Conservation (phyloP, 768 basidiomycete genomes). For the Kwoniella dendrophila region DNA sequence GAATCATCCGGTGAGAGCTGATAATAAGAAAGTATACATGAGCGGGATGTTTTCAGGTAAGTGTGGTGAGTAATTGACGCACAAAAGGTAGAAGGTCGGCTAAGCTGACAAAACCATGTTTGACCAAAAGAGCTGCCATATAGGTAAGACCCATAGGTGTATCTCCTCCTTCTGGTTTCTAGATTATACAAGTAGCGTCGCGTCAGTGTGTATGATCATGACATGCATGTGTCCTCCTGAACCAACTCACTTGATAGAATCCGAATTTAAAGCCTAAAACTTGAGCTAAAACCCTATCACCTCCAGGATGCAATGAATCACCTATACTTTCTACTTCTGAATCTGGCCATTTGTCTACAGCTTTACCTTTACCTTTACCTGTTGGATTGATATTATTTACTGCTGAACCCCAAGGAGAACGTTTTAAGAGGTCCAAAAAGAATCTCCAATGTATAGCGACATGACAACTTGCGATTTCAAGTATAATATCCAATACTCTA, state of each 20-base stretch:
- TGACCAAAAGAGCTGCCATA: constrained; percentile 81
- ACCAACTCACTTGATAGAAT: constrained; percentile 74
- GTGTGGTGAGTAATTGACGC: constrained; percentile 22
- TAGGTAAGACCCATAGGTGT: constrained; percentile 75
- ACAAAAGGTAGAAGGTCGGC: constrained; percentile 95
- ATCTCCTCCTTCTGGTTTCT: constrained; percentile 64
- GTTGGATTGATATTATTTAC: constrained; percentile 36
- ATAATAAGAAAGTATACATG: constrained; percentile 9
- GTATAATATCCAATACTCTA: constrained; percentile 85
- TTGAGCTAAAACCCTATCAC: constrained; percentile 62
- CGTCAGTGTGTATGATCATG: background rate
- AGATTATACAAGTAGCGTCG: background rate
- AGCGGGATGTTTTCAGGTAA: background rate
- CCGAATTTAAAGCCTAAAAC: constrained; percentile 97
- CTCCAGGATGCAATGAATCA: constrained; percentile 50
- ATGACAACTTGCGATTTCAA: constrained; percentile 85
- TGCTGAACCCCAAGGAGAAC: constrained; percentile 87
- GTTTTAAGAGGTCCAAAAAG: constrained; percentile 81
- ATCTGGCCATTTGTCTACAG: constrained; percentile 36
- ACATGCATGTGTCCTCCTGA: background rate
- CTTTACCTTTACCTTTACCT: constrained; percentile 44
- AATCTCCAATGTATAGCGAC: constrained; percentile 80
- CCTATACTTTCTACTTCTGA: constrained; percentile 41
- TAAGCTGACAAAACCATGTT: constrained; percentile 81
- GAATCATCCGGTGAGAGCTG: constrained; percentile 75